Percentiles rank a stretch among this genome's conserved stretches.
phyloP scores from a whole-genome alignment of 495 filamentous ascomycete genomes.

The Lasiosphaeria miniovina region DNA sequence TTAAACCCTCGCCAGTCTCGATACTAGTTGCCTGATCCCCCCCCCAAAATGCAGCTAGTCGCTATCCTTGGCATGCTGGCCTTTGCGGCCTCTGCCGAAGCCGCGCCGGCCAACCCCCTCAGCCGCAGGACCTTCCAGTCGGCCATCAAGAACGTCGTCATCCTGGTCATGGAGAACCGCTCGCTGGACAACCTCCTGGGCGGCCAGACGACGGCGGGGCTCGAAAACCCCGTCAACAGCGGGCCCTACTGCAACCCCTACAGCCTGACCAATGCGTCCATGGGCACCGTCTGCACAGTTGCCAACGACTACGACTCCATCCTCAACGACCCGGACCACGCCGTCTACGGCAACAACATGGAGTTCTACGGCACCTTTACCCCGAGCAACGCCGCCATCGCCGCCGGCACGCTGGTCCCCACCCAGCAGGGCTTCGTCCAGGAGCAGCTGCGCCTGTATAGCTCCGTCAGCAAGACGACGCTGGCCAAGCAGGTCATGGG shows the following conservation, averaged over 20 bases:
- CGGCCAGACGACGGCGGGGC: constrained; percentile 22
- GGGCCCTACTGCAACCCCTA: constrained; percentile 30
- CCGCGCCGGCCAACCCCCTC: neutral
- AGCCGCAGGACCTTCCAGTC: constrained; percentile 3
- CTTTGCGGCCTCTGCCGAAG: constrained; percentile 9
- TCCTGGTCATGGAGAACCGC: constrained; percentile 35
- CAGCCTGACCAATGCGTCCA: constrained; percentile 39
- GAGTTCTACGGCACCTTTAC: constrained; percentile 47
- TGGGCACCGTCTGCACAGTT: constrained; percentile 38
- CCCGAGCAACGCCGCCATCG: constrained; percentile 41
- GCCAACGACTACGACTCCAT: constrained; percentile 45
- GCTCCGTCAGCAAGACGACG: constrained; percentile 33
- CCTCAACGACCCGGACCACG: constrained; percentile 50
- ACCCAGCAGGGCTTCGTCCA: constrained; percentile 48
- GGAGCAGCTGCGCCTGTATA: constrained; percentile 43
- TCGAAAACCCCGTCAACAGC: constrained; percentile 25
- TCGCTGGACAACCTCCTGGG: constrained; percentile 33
- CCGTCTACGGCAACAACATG: constrained; percentile 50
- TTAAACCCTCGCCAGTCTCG: neutral
- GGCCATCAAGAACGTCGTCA: constrained; percentile 36
- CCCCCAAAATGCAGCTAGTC: neutral
- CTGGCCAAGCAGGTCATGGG: constrained; percentile 46
- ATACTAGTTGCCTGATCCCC: neutral
- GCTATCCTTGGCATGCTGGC: constrained; percentile 7
- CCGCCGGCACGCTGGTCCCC: constrained; percentile 22